A percentile compares a stretch with the other conserved stretches of the same genome.
Conservation (phyloP, 768 basidiomycete genomes). For the Galerina sulciceps region DNA sequence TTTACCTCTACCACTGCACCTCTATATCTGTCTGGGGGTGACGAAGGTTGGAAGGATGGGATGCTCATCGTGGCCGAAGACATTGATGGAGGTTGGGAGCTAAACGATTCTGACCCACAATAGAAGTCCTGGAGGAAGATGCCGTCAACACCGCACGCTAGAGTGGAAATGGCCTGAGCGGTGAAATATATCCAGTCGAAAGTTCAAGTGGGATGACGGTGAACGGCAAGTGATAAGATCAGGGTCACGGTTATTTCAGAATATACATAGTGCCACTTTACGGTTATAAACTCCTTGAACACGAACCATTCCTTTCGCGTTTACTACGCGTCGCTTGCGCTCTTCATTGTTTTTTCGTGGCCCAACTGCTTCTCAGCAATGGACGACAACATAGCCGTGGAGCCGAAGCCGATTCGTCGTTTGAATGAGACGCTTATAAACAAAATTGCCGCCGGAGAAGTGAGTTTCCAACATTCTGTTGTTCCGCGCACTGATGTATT, state of each 20-base stretch:
- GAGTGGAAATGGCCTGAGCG: too few species aligned
- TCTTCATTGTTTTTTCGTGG: background rate
- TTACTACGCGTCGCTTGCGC: background rate
- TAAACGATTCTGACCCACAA: background rate
- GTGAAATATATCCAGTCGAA: too few species aligned
- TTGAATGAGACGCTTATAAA: slow-evolving; percentile 88
- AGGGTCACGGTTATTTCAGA: too few species aligned
- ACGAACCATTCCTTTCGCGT: too few species aligned
- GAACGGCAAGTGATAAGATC: too few species aligned
- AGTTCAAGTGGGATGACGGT: too few species aligned
- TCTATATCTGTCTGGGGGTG: slow-evolving; percentile 63
- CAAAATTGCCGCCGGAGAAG: slow-evolving; percentile 85
- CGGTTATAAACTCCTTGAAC: background rate
- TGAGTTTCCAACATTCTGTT: slow-evolving; percentile 24
- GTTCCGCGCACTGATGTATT: slow-evolving; percentile 12
- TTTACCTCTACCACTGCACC: slow-evolving; percentile 92
- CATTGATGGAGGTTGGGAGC: slow-evolving; percentile 7
- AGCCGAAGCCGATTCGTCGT: slow-evolving; percentile 71
- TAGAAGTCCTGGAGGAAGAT: background rate
- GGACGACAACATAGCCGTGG: slow-evolving; percentile 19
- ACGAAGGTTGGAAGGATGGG: slow-evolving; percentile 15
- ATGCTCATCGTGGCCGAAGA: slow-evolving; percentile 23
- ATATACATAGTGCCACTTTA: too few species aligned
- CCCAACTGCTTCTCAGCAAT: background rate
- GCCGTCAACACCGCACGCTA: too few species aligned